A percentile compares a stretch with the other conserved stretches of the same genome.
Conservation (phyloP, 176 grass and related monocot genomes). For the Bothriochloa decipiens region DNA sequence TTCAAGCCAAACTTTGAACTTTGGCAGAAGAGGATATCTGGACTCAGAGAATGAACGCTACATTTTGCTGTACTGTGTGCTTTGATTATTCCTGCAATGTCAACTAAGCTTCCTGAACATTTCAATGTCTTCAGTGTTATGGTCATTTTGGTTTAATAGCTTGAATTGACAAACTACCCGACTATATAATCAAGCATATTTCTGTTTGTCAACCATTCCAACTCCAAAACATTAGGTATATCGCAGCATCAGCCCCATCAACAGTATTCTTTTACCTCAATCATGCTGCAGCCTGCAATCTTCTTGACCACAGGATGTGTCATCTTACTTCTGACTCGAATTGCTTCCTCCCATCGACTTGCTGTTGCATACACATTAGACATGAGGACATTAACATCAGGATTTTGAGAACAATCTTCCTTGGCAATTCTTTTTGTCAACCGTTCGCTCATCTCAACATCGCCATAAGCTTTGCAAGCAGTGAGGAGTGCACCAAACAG, state of each 20-base stretch:
- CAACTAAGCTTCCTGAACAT: not conserved
- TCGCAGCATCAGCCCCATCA: not conserved
- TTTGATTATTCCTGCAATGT: not conserved
- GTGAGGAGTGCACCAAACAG: constrained; percentile 61
- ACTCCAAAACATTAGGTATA: constrained; percentile 25
- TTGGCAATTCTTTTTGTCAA: constrained; percentile 49
- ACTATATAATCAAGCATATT: constrained; percentile 1
- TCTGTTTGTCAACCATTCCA: constrained; percentile 16
- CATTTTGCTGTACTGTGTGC: not conserved
- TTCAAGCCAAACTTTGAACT: constrained; percentile 48
- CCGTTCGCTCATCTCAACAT: constrained; percentile 57
- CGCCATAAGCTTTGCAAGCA: constrained; percentile 59
- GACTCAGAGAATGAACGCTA: not conserved
- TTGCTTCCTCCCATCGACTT: constrained; percentile 60
- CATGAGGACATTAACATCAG: constrained; percentile 59
- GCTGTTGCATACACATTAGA: constrained; percentile 71
- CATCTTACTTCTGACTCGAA: constrained; percentile 62
- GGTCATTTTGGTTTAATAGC: constrained; percentile 2
- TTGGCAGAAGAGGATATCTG: constrained; percentile 31
- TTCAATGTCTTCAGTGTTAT: not conserved
- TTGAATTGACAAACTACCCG: constrained; percentile 3
- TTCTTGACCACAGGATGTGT: constrained; percentile 59
- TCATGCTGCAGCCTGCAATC: constrained; percentile 64
- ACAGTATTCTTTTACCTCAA: constrained; percentile 55
- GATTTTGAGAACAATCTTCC: constrained; percentile 39